Evolutionary conservation across 148 eudicot species (phyloP), one percentile per base, ranked within the genome.

Genomic region (Rhododendron griersonianum): DNA sequence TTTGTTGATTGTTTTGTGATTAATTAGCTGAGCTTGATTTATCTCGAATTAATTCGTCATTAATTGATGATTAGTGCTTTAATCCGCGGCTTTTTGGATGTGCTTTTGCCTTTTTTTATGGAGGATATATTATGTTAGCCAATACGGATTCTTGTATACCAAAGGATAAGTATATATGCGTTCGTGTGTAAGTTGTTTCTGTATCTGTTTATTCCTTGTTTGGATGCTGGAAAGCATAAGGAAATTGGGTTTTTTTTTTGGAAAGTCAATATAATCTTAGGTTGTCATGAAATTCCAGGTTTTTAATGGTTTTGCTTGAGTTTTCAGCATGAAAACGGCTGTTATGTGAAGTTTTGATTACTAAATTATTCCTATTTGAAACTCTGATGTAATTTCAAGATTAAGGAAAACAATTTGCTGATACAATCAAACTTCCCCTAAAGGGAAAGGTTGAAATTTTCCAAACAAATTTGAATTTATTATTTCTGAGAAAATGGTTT

Each of bases 21-120:
- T 50, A 84, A 74, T 75, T 75, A 75, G 50, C 48, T 7, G 81
- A 53, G 79, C 48, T 74, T 53, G 21, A 53, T 35, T 84, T 74
- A 30, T 73, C 1, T 71, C 5, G 57, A 30, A 28, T 11, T 50
- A 48, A 15, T 73, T 73, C 33, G 80, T 84, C 33, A 19, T 11
- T 71, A n/a, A 63, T 83, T 47, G 19, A 25, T 41, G 39, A 65
- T 83, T 83, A 65, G 67, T 3, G 84, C 28, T 81, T 35, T 57
- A 1, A 81, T 53, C 61, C 61, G 61, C 61, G 21, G 19, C 61
- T 39, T 67, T 65, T 83, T 11, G 37, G 35, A 44, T 59, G 28
- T 37, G 13, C 37, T 81, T 37, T 69, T 71, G 10, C 10, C 21
- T 48, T 47, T 69, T 69, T 69, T 11, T 51, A 5, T 35, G 63